Evolutionary conservation across 768 basidiomycete genomes (phyloP), one percentile per base, ranked within the genome.

Genomic region (Tylopilus felleus): DNA sequence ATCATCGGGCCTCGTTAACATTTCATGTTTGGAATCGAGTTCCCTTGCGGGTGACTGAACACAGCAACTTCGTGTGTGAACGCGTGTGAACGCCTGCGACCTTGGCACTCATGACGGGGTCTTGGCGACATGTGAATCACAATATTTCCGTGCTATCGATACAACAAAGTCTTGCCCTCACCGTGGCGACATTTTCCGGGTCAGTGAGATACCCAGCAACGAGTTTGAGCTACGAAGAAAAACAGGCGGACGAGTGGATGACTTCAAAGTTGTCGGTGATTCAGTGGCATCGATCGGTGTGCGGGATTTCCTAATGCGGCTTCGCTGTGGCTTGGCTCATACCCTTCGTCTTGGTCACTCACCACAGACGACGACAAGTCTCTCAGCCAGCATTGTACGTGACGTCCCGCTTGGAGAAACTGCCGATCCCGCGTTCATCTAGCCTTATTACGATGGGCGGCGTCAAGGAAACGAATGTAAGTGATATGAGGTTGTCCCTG

Each of bases 401-500:
- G 35, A 42, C 16, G 7, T 21, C 38, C 36, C 42, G 4, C 22
- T 36, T 22, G 19, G 14, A 1, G 43, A 40, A 42, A 21, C 19
- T 39, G 17, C 16, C 21, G 23, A 53, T 45, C 43, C 22, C 44
- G 27, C 33, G 13, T 46, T 36, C 31, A 42, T 48, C 45, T 21
- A 59, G 60, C 25, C 14, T 36, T 19, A 27, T 41, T 19, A 65
- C 40, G 39, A 70, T 65, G 67, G 59, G 62, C 27, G 60, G 64
- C 4, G 33, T 52, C 40, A 71, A 68, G 60, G 62, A 68, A 56
- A 43, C 44, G 35, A 70, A 65, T 17, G 69, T 70, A 59, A 72
- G 69, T 72, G 19, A 16, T 4, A 7, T 9, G 38, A 38, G n/a
- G 16, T 23, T 23, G 27, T 35, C 47, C 51, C 46, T 40, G 39